These are phyloP conservation scores for Neopestalotiopsis sp. DNA, from an alignment of 2,329 filamentous ascomycete genomes.

Conservation along the genomic window DNA sequence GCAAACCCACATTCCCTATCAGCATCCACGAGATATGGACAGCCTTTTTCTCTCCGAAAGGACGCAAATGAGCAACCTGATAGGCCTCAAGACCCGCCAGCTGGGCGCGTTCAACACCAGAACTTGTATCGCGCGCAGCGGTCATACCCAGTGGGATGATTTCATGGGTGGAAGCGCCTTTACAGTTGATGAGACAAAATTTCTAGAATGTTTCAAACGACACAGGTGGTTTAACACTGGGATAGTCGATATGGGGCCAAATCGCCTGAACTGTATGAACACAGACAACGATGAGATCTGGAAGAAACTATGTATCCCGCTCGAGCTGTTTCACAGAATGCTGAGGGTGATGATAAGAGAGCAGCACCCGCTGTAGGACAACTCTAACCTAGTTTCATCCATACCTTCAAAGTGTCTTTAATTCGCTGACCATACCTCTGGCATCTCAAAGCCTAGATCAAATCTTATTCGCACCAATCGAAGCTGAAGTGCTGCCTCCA, in stretches of 20 bases:
- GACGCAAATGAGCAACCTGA: not conserved
- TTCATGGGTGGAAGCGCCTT: not conserved
- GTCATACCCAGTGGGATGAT: not conserved
- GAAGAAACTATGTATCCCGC: not conserved
- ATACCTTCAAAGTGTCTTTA: not conserved
- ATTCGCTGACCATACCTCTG: not conserved
- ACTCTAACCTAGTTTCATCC: not conserved
- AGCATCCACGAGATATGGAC: not conserved
- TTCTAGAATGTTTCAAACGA: not conserved
- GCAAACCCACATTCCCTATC: not conserved
- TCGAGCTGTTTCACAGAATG: constrained; percentile 11
- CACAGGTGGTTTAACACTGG: not conserved
- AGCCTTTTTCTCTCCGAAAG: not conserved
- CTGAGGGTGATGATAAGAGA: not conserved
- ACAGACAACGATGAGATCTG: not conserved
- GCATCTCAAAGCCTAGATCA: not conserved
- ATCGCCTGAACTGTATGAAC: not conserved
- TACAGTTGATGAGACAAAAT: not conserved
- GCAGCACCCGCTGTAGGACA: not conserved
- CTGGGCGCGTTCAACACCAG: not conserved
- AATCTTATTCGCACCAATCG: not conserved
- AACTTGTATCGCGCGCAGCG: not conserved
- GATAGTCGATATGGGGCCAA: too few species aligned
- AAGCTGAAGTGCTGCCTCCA: not conserved
- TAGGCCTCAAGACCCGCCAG: not conserved